Conservation (phyloP, 1,284 basidiomycete species). For the Pascua sp. region DNA sequence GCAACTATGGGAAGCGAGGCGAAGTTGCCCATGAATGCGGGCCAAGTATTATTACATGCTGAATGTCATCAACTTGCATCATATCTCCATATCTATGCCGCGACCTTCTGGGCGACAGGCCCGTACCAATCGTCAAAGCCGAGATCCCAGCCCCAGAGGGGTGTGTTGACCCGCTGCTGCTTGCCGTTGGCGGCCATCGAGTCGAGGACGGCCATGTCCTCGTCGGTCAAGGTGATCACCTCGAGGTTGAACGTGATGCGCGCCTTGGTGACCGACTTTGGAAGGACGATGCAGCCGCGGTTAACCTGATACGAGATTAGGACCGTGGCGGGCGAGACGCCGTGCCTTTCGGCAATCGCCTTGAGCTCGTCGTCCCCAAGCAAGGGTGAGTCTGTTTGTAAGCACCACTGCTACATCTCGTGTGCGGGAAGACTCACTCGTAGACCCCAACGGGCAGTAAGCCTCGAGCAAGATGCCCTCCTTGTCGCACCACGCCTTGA, state of each 20-base stretch:
- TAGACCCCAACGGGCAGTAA: conserved; percentile 52
- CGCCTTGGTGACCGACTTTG: conserved; percentile 61
- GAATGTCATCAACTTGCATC: too few species aligned
- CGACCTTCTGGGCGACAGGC: background rate
- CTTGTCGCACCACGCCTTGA: conserved; percentile 52
- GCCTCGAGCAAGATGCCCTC: conserved; percentile 70
- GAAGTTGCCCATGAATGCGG: too few species aligned
- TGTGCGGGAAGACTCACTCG: too few species aligned
- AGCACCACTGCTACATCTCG: too few species aligned
- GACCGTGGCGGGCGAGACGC: conserved; percentile 63
- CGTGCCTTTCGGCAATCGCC: conserved; percentile 59
- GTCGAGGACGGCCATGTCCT: conserved; percentile 61
- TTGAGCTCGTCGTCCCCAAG: conserved; percentile 55
- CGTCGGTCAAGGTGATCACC: conserved; percentile 60
- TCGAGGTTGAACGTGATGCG: conserved; percentile 64
- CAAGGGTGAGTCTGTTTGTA: conserved; percentile 54
- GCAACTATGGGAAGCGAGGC: too few species aligned
- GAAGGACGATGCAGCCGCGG: conserved; percentile 55
- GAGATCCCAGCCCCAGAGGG: conserved; percentile 35
- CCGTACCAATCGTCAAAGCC: conserved; percentile 33
- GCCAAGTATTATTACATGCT: too few species aligned
- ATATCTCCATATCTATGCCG: too few species aligned
- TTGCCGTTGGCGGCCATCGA: conserved; percentile 57
- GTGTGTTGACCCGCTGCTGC: conserved; percentile 35
- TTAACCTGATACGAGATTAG: conserved; percentile 66